Conservation (phyloP, 225 moss, liverwort and hornwort species). For the Bryoerythrophyllum caledonicum region DNA sequence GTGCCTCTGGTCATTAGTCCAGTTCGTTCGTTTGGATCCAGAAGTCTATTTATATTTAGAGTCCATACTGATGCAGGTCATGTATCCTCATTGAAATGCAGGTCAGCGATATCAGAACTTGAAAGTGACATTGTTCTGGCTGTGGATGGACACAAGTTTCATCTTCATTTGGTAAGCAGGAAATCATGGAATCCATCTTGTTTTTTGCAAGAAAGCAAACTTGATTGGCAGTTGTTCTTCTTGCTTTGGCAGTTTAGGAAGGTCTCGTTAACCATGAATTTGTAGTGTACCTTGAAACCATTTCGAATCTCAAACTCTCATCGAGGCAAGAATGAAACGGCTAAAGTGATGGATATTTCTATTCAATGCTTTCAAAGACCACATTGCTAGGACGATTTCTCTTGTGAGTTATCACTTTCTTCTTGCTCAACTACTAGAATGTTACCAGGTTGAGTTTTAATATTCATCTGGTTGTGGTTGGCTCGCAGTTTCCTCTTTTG, state of each 20-base stretch:
- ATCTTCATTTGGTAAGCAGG: constrained; percentile 80
- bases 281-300: no score
- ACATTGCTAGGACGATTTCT: neutral
- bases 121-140: constrained; percentile 73
- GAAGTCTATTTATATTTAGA: no score
- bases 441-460: neutral
- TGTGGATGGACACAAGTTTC: constrained; percentile 62
- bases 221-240: no score
- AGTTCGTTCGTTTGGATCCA: neutral
- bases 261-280: no score
- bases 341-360: no score
- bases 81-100: constrained; percentile 30
- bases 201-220: neutral
- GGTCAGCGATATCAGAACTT: constrained; percentile 67
- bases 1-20: neutral
- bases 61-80: no score
- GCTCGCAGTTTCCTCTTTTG: constrained; percentile 76
- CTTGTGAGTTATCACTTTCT: neutral
- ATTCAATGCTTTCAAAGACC: no score
- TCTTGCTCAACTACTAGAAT: neutral
- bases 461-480: neutral
- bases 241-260: no score
- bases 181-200: neutral
- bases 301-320: no score
- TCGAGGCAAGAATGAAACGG: no score